Evolutionary conservation across 1,139 yeast genomes (phyloP), one percentile per base, ranked within the genome.

Genomic region (Hemisphaericaspora xylofermentans): DNA sequence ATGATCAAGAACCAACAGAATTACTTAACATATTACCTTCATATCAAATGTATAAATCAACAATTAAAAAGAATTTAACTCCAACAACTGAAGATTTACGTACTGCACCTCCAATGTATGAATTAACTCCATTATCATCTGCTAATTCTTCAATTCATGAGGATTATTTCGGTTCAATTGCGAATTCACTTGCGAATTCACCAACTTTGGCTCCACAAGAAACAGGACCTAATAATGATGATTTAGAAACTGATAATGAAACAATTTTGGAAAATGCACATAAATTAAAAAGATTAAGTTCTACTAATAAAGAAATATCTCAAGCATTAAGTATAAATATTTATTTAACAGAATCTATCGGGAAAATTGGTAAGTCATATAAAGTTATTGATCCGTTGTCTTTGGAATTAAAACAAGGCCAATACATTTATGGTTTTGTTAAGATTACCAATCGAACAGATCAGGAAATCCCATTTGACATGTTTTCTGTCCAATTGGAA

Each of bases 21-120:
- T 53, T 68, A 39, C 51, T 71, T 49, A 68, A 63, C 44, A 68
- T 69, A 35, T 58, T 70, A 22, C 76, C 76, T 1, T 68, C 74
- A 6, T 70, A 70, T 47, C 74, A 68, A 42, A 64, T 70, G 61
- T 68, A 63, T 46, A 66, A 65, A 43, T 62, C 68, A 15, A 69
- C 73, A 1, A 61, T 70, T 28, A 64, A 72, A 25, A 66, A 66
- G 42, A 60, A 58, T 40, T 52, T 68, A 38, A 61, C 65, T 2
- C 73, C 74, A 4, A 56, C 62, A 13, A 49, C 50, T 2, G 73
- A 68, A 40, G 68, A 68, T 40, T 43, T 55, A 22, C 44, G 65
- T 36, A 50, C 57, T 3, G 64, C 56, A 32, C 74, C 74, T 1
- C 76, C 76, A 3, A 48, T 50, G 15, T 70, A 70, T 47, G 73